phyloP scores from a whole-genome alignment of 106 monocot genomes.

The Dendrobium huoshanense region DNA sequence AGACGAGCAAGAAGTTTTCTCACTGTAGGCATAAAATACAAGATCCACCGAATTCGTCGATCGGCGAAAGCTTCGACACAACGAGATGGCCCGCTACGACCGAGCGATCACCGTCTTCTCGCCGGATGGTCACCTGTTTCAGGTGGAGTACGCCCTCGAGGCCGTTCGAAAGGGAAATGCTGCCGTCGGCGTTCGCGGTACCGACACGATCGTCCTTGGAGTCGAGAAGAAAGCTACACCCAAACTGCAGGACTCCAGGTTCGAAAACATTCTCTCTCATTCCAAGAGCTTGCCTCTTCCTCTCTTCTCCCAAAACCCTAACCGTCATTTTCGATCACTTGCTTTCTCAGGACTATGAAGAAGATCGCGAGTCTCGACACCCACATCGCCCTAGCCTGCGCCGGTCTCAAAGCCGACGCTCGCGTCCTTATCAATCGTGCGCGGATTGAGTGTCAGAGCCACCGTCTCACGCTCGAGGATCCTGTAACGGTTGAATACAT shows the following conservation, averaged over 20 bases:
- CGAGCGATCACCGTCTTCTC: slow-evolving; percentile 94
- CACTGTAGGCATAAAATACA: background rate
- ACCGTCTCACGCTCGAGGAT: slow-evolving; percentile 79
- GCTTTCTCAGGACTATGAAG: slow-evolving; percentile 42
- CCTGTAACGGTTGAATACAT: slow-evolving; percentile 94
- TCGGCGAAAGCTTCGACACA: background rate
- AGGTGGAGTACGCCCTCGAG: slow-evolving; percentile 96
- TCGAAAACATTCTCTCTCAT: background rate
- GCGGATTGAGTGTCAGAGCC: slow-evolving; percentile 93
- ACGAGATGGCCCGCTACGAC: slow-evolving; percentile 88
- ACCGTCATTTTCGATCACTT: background rate
- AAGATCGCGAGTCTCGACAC: slow-evolving; percentile 89
- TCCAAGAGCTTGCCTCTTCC: background rate
- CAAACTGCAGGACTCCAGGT: slow-evolving; percentile 94
- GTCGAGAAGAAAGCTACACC: slow-evolving; percentile 96
- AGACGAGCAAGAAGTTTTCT: no score
- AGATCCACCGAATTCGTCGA: slow-evolving; percentile 16
- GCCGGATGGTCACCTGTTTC: slow-evolving; percentile 96
- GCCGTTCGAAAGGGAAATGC: slow-evolving; percentile 97
- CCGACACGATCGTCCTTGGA: slow-evolving; percentile 91
- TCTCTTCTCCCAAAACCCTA: background rate
- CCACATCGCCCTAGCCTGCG: slow-evolving; percentile 88
- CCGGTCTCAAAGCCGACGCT: slow-evolving; percentile 94
- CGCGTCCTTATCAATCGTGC: slow-evolving; percentile 85
- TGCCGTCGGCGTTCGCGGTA: slow-evolving; percentile 91